phyloP scores from a whole-genome alignment of 495 filamentous ascomycete species.

The Hapsidospora chrysogenum region DNA sequence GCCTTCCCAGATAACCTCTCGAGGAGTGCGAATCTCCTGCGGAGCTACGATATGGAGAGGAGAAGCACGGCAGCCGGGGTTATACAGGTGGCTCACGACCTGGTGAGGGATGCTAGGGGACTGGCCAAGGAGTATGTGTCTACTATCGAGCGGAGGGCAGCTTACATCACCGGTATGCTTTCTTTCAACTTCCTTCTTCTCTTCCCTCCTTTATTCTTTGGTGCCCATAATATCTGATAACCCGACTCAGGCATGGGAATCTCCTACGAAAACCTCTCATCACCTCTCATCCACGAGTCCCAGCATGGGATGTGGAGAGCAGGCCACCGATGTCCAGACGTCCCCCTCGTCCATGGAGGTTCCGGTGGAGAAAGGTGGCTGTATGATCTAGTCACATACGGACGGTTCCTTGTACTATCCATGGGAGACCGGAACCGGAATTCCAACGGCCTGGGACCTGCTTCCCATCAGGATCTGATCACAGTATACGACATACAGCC shows the following conservation, averaged over 20 bases:
- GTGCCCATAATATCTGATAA: too few relatives aligned
- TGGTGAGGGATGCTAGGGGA: slow-evolving; percentile 9
- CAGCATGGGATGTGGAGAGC: slow-evolving; percentile 10
- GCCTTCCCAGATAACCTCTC: background rate
- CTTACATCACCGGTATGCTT: slow-evolving; percentile 12
- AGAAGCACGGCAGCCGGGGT: slow-evolving; percentile 32
- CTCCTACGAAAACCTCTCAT: slow-evolving; percentile 10
- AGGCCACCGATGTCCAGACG: slow-evolving; percentile 10
- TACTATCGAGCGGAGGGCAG: slow-evolving; percentile 10
- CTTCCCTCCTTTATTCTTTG: background rate
- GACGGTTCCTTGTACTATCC: slow-evolving; percentile 7
- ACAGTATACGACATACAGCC: too few relatives aligned
- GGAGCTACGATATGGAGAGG: slow-evolving; percentile 23
- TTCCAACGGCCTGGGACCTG: too few relatives aligned
- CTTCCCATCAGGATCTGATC: too few relatives aligned
- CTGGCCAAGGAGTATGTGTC: slow-evolving; percentile 11
- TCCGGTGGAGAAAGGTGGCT: slow-evolving; percentile 2
- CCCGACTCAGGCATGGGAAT: slow-evolving; percentile 15
- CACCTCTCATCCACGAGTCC: slow-evolving; percentile 8
- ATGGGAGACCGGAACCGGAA: slow-evolving; percentile 3
- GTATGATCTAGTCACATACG: slow-evolving; percentile 8
- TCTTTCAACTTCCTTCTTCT: background rate
- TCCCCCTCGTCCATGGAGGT: slow-evolving; percentile 2
- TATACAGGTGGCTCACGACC: slow-evolving; percentile 26
- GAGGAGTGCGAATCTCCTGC: slow-evolving; percentile 10